Evolutionary conservation across 345 rosid genomes (phyloP).

Genomic region (Salix brachista): DNA sequence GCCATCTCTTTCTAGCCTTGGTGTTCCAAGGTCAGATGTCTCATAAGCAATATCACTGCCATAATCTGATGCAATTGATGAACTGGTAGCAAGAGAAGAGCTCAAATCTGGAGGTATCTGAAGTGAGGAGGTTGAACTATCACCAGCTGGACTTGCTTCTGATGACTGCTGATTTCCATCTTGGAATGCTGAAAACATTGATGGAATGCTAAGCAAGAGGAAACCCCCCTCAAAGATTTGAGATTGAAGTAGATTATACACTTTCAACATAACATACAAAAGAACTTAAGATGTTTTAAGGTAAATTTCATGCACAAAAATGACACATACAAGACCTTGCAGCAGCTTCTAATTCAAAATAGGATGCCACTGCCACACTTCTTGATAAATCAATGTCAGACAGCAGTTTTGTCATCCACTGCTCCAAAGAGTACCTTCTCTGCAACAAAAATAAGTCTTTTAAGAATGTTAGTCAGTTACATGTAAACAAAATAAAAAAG

Average conservation of each 20-base stretch:
- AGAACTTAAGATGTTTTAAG: slow-evolving; percentile 11
- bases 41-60: slow-evolving; percentile 96
- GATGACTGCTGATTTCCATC: slow-evolving; percentile 54
- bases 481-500: background rate
- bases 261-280: background rate
- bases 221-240: background rate
- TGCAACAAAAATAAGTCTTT: slow-evolving; percentile 55
- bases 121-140: slow-evolving; percentile 39
- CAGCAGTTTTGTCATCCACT: slow-evolving; percentile 90
- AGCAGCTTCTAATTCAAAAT: slow-evolving; percentile 98
- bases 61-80: slow-evolving; percentile 79
- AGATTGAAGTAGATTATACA: background rate
- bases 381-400: slow-evolving; percentile 94
- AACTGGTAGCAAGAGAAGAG: slow-evolving; percentile 48
- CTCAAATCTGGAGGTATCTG: slow-evolving; percentile 46
- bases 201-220: slow-evolving; percentile 2
- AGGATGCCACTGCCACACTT: slow-evolving; percentile 80
- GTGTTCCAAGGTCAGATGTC: slow-evolving; percentile 86
- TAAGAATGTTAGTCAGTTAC: slow-evolving; percentile 33
- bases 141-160: slow-evolving; percentile 44
- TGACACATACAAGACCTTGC: slow-evolving; percentile 87
- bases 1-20: slow-evolving; percentile 60
- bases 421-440: slow-evolving; percentile 94
- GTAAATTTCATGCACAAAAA: slow-evolving; percentile 21
- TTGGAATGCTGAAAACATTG: slow-evolving; percentile 74